Conservation (phyloP, 805 yeast species). For the Teunomyces cretensis region DNA sequence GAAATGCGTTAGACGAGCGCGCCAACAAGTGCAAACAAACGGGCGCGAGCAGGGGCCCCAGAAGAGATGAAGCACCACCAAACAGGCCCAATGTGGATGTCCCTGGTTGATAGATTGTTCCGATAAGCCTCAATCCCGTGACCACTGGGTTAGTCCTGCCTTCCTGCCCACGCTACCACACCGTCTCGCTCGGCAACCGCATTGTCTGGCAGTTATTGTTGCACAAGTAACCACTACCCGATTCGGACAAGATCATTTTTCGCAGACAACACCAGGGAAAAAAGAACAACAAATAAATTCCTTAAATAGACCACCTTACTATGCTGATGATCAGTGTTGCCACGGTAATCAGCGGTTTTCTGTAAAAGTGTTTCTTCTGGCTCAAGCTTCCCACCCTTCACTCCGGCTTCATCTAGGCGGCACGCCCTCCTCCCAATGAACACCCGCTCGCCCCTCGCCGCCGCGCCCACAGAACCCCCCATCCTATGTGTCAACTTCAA, state of each 20-base stretch:
- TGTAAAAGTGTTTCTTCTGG: too few species aligned
- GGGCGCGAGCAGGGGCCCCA: too few species aligned
- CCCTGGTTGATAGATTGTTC: too few species aligned
- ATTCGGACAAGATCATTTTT: not conserved
- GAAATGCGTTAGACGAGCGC: not conserved
- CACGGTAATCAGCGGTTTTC: not conserved
- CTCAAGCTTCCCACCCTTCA: too few species aligned
- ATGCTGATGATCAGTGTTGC: conserved; percentile 1
- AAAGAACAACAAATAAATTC: conserved; percentile 2
- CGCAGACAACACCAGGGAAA: conserved; percentile 1
- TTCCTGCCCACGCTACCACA: too few species aligned
- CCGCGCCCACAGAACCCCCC: conserved; percentile 22
- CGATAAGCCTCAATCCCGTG: too few species aligned
- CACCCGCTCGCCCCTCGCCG: conserved; percentile 15
- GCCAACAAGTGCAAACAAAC: too few species aligned
- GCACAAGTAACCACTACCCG: not conserved
- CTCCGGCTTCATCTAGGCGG: too few species aligned
- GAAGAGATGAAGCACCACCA: too few species aligned
- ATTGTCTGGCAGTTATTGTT: not conserved
- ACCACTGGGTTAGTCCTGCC: too few species aligned
- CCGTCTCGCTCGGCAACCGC: not conserved
- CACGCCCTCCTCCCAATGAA: conserved; percentile 12
- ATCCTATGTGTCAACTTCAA: conserved; percentile 70
- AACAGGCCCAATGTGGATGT: too few species aligned
- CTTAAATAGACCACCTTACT: conserved; percentile 1